A percentile compares a stretch with the other conserved stretches of the same genome.
Conservation (phyloP, 2,329 filamentous ascomycete species). For the Aspergillus ochraceus region DNA sequence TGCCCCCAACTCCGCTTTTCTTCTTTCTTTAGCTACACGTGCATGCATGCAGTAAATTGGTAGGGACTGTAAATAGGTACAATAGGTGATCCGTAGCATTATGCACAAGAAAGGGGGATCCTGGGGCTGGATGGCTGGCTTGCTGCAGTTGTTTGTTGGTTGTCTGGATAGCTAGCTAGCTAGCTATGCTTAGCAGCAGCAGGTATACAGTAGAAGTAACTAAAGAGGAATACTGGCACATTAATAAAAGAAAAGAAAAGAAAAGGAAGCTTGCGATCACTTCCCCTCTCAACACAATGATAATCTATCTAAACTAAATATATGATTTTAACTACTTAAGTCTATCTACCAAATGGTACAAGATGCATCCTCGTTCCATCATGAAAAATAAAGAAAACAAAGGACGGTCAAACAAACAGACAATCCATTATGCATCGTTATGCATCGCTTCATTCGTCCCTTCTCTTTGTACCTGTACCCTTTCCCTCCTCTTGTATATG, state of each 20-base stretch:
- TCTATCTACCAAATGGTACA: background rate
- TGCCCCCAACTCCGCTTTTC: too few relatives aligned
- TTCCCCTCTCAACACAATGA: background rate
- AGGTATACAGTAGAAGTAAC: background rate
- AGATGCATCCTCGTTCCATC: background rate
- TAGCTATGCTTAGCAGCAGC: background rate
- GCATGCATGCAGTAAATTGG: too few relatives aligned
- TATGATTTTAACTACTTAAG: background rate
- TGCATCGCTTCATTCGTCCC: background rate
- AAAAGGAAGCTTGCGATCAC: too few relatives aligned
- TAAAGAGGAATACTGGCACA: too few relatives aligned
- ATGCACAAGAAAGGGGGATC: too few relatives aligned
- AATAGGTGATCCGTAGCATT: too few relatives aligned
- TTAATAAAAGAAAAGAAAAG: too few relatives aligned
- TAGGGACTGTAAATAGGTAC: too few relatives aligned
- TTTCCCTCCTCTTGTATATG: background rate
- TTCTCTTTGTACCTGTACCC: background rate
- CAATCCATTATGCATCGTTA: background rate
- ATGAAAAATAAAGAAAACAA: background rate
- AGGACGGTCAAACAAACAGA: too few relatives aligned
- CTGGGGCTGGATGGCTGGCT: too few relatives aligned
- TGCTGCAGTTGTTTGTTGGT: background rate
- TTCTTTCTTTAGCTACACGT: too few relatives aligned
- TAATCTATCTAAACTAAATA: slow-evolving; percentile 17
- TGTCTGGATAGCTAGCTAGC: background rate